Evolutionary conservation across 345 rosid species (phyloP), one percentile per base, ranked within the genome.

Genomic region (Euphorbia peplus): DNA sequence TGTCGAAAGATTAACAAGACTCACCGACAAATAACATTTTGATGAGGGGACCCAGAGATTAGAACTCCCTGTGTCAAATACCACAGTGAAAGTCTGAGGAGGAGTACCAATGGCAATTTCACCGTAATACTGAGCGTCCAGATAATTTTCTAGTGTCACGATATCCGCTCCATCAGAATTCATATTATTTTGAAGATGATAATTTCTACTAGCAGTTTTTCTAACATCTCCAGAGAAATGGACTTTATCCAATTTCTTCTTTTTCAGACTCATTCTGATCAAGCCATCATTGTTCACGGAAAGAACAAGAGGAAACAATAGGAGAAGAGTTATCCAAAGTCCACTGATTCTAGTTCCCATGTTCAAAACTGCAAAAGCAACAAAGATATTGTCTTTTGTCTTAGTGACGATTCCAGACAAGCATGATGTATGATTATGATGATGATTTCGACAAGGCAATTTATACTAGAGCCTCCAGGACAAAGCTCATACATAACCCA

Each of bases 331-430:
- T 16, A 77, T 74, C 72, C 67, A 42, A 47, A 75, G 15, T 47
- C 64, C 73, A 12, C 59, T 58, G 61, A 66, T 66, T 63, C 66
- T 72, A 32, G 70, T 54, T 58, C 73, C 87, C 89, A 87, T 85
- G 54, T 63, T 26, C 14, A 46, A 25, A 25, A 15, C 67, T 63
- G 54, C 67, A 63, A 63, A 63, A 44, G 29, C 15, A 62, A 13
- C 67, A 39, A 3, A 39, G n/a, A 1, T 3, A n/a, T 0, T 16
- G 1, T 18, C 0, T 42, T 18, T 4, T 18, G 18, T 39, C 9
- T 35, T 37, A 37, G 50, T 37, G 8, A 37, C 11, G 13, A 19
- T 21, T 61, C 8, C 19, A n/a, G 47, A 42, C 47, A 42, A 42
- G 47, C 47, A 42, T 42, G 47, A 42, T 42, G 12, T 42, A 11